A percentile compares a stretch with the other conserved stretches of the same genome.
Conservation (phyloP, 2,329 filamentous ascomycete species). For the Penicillium sp. region DNA sequence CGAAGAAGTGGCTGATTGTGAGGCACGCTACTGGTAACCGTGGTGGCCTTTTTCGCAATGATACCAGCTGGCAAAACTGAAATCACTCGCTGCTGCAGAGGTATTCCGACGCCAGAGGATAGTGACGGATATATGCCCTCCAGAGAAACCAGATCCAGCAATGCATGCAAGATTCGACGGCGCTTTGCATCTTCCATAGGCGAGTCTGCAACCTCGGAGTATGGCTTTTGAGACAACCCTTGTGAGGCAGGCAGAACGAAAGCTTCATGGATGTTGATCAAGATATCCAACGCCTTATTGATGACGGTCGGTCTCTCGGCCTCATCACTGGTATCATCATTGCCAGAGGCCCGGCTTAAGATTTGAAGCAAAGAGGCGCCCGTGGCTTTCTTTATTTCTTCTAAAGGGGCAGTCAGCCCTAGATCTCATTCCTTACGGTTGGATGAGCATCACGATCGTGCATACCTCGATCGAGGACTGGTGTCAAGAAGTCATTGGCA, state of each 20-base stretch:
- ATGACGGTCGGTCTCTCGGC: constrained; percentile 32
- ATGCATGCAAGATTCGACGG: constrained; percentile 41
- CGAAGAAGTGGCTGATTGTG: constrained; percentile 34
- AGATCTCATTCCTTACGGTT: not conserved
- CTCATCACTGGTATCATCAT: constrained; percentile 15
- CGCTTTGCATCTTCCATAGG: constrained; percentile 45
- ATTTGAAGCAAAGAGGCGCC: constrained; percentile 40
- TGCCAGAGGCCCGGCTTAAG: constrained; percentile 21
- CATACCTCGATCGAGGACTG: constrained; percentile 46
- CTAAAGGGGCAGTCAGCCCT: constrained; percentile 37
- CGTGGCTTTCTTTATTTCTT: constrained; percentile 40
- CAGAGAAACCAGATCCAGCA: constrained; percentile 46
- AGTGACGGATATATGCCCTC: constrained; percentile 49
- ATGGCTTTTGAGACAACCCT: constrained; percentile 1
- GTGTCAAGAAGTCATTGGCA: constrained; percentile 38
- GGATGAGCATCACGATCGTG: constrained; percentile 18
- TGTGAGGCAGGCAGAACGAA: constrained; percentile 30
- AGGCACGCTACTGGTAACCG: constrained; percentile 18
- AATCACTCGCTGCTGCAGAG: constrained; percentile 46
- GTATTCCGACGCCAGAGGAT: constrained; percentile 46
- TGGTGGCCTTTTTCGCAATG: constrained; percentile 38
- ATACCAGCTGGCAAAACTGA: constrained; percentile 46
- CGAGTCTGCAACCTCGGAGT: constrained; percentile 26
- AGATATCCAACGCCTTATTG: constrained; percentile 35
- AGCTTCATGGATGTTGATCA: constrained; percentile 37